Percentiles rank a stretch among this genome's conserved stretches.
These are phyloP conservation scores for Hordeum marinum DNA, from an alignment of 176 grass and related monocot species.

Conservation along the genomic window DNA sequence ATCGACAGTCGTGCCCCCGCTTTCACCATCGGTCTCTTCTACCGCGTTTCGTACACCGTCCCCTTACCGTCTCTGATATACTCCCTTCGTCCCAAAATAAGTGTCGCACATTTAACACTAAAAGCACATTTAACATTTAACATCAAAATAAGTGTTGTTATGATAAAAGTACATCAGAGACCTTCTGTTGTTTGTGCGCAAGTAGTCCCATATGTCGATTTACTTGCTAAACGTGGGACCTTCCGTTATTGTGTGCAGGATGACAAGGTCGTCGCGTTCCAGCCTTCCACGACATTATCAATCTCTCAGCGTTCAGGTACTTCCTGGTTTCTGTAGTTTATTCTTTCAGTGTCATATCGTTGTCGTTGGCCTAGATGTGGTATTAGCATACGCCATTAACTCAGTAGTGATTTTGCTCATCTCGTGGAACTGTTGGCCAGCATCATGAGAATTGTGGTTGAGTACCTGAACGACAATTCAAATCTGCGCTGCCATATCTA, in stretches of 20 bases:
- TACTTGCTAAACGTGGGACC: neutral
- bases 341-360: neutral
- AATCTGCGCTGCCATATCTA: no score
- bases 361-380: neutral
- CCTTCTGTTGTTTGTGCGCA: no score
- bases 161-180: no score
- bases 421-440: slow-evolving; percentile 18
- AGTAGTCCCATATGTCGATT: neutral
- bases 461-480: no score
- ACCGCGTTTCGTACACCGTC: slow-evolving; percentile 46
- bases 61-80: neutral
- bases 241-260: slow-evolving; percentile 45
- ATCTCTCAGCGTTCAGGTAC: slow-evolving; percentile 83
- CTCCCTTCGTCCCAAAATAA: no score
- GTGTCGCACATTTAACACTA: no score
- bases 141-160: no score
- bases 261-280: slow-evolving; percentile 79
- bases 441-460: neutral
- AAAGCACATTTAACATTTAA: no score
- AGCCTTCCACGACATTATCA: slow-evolving; percentile 46
- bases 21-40: slow-evolving; percentile 45
- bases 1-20: slow-evolving; percentile 50
- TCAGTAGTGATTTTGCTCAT: neutral
- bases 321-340: neutral
- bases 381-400: neutral